phyloP scores from a whole-genome alignment of 805 yeast genomes.

The Lachancea sp. region DNA sequence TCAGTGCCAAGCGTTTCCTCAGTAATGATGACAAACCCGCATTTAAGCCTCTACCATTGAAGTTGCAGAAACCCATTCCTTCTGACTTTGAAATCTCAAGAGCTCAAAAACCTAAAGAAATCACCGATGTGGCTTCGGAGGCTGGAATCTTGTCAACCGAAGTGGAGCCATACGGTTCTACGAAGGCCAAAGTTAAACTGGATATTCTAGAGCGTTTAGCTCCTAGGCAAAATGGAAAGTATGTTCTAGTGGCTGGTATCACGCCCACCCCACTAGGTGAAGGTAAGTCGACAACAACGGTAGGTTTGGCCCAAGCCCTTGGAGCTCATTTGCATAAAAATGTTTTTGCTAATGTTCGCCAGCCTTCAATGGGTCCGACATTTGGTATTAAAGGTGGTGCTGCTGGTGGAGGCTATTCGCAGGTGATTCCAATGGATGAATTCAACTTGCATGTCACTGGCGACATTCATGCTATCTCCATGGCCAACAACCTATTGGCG shows the following conservation, averaged over 20 bases:
- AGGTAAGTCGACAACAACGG: slow-evolving; percentile 79
- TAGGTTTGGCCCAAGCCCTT: slow-evolving; percentile 74
- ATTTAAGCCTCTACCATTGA: slow-evolving; percentile 49
- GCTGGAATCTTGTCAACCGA: slow-evolving; percentile 62
- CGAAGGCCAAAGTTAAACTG: slow-evolving; percentile 70
- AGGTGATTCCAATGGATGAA: slow-evolving; percentile 85
- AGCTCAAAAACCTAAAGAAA: slow-evolving; percentile 65
- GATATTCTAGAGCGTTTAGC: slow-evolving; percentile 56
- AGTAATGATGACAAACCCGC: slow-evolving; percentile 23
- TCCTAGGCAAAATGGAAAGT: slow-evolving; percentile 58
- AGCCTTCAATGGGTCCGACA: slow-evolving; percentile 86
- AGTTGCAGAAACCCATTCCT: slow-evolving; percentile 63
- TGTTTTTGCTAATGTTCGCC: slow-evolving; percentile 76
- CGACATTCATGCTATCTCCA: slow-evolving; percentile 78
- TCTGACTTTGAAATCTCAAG: slow-evolving; percentile 75
- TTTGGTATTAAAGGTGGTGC: slow-evolving; percentile 89
- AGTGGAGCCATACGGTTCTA: slow-evolving; percentile 67
- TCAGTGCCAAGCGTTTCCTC: slow-evolving; percentile 52
- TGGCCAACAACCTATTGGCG: slow-evolving; percentile 73
- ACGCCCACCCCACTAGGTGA: slow-evolving; percentile 85
- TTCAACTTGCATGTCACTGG: slow-evolving; percentile 83
- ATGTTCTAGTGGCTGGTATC: slow-evolving; percentile 73
- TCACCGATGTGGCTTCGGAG: slow-evolving; percentile 61
- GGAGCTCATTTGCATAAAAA: slow-evolving; percentile 67
- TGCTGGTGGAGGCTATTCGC: slow-evolving; percentile 86